A percentile compares a stretch with the other conserved stretches of the same genome.
Evolutionary conservation across 768 basidiomycete species (phyloP).

Genomic region (Termitomyces sp.): DNA sequence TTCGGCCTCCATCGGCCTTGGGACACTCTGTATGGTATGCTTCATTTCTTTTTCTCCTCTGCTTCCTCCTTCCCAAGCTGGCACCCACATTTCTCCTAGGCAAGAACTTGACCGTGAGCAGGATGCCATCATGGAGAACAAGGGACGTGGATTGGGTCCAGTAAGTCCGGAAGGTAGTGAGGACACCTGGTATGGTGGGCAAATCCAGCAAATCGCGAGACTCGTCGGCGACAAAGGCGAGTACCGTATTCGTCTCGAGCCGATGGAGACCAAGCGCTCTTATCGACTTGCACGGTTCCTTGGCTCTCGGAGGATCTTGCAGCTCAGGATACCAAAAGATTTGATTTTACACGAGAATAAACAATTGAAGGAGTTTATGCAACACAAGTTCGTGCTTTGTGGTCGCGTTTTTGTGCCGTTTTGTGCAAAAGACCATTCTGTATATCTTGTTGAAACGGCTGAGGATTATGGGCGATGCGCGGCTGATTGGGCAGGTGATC

Average conservation of each 20-base stretch:
- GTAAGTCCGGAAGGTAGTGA: constrained; percentile 46
- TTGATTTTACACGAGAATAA: constrained; percentile 29
- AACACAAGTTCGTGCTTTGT: constrained; percentile 51
- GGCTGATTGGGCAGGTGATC: constrained; percentile 38
- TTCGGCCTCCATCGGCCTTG: constrained; percentile 2
- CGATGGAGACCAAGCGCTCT: constrained; percentile 53
- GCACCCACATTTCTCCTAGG: constrained; percentile 21
- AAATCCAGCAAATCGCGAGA: constrained; percentile 52
- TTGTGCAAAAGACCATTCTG: constrained; percentile 54
- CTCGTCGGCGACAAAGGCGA: constrained; percentile 24
- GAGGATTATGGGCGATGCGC: constrained; percentile 41
- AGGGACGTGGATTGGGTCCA: constrained; percentile 54
- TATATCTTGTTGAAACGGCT: constrained; percentile 57
- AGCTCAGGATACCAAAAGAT: constrained; percentile 43
- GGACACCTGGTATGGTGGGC: constrained; percentile 69
- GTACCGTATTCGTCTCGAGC: constrained; percentile 44
- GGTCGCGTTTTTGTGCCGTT: constrained; percentile 63
- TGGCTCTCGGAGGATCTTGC: constrained; percentile 60
- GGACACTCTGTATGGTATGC: constrained; percentile 31
- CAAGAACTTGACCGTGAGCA: constrained; percentile 64
- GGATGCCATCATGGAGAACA: constrained; percentile 48
- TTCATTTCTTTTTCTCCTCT: neutral
- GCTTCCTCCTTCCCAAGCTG: neutral
- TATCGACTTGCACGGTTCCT: constrained; percentile 61
- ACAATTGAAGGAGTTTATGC: constrained; percentile 29